Conservation (phyloP, 1,284 basidiomycete genomes). For the Gastroboletus turbinatus region DNA sequence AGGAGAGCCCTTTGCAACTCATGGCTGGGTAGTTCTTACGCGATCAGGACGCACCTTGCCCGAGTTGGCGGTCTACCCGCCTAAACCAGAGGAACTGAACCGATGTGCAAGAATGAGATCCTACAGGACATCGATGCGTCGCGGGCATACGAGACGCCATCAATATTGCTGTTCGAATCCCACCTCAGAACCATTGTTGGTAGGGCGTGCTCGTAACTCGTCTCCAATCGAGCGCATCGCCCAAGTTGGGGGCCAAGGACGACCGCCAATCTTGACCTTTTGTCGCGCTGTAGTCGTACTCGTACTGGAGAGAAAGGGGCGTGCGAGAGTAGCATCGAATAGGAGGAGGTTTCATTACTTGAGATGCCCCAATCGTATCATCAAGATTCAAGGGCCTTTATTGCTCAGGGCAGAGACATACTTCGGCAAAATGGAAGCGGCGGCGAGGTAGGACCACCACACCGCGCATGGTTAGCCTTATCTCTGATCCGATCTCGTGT, state of each 20-base stretch:
- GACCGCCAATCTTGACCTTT: conserved; percentile 44
- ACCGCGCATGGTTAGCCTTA: neutral
- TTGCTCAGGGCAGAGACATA: conserved; percentile 51
- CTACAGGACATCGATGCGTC: conserved; percentile 41
- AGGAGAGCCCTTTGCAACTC: neutral
- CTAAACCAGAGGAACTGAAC: conserved; percentile 36
- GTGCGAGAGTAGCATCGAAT: conserved; percentile 48
- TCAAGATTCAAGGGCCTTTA: conserved; percentile 43
- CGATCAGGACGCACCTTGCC: conserved; percentile 31
- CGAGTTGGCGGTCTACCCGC: conserved; percentile 39
- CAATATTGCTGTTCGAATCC: conserved; percentile 34
- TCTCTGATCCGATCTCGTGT: conserved; percentile 14
- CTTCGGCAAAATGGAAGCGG: conserved; percentile 52
- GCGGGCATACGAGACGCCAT: conserved; percentile 30
- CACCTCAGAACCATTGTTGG: conserved; percentile 34
- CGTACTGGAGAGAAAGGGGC: conserved; percentile 43
- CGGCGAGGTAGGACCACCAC: conserved; percentile 40
- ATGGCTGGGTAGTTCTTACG: conserved; percentile 7
- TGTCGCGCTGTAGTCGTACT: conserved; percentile 42
- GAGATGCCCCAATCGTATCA: conserved; percentile 43
- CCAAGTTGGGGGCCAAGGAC: conserved; percentile 43
- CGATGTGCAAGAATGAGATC: conserved; percentile 43
- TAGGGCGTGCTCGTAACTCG: conserved; percentile 39
- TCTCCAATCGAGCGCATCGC: conserved; percentile 39
- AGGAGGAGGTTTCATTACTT: conserved; percentile 43